Evolutionary conservation across 768 basidiomycete genomes (phyloP).

Genomic region (Boletus fagicola): DNA sequence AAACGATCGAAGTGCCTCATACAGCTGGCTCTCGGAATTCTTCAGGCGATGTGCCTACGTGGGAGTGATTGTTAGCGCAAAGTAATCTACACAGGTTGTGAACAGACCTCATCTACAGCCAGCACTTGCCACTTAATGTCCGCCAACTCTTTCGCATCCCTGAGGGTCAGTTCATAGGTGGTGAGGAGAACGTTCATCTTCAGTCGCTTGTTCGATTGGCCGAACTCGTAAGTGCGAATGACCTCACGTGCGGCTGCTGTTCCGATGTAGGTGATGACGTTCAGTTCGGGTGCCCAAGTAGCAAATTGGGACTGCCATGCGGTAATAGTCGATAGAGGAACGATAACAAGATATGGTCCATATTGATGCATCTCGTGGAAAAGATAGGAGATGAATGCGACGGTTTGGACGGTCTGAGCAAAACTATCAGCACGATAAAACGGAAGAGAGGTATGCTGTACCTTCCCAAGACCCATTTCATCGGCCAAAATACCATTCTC

Average conservation of each 20-base stretch:
- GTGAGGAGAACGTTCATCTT: slow-evolving; percentile 97
- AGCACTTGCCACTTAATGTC: slow-evolving; percentile 98
- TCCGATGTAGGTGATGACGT: slow-evolving; percentile 96
- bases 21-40: slow-evolving; percentile 96
- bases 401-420: slow-evolving; percentile 87
- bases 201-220: slow-evolving; percentile 79
- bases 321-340: slow-evolving; percentile 95
- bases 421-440: slow-evolving; percentile 13
- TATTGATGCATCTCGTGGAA: slow-evolving; percentile 91
- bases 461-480: slow-evolving; percentile 99
- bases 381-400: slow-evolving; percentile 90
- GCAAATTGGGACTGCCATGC: slow-evolving; percentile 97
- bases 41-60: slow-evolving; percentile 91
- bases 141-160: slow-evolving; percentile 84
- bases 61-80: slow-evolving; percentile 15
- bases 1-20: slow-evolving; percentile 90
- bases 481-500: slow-evolving; percentile 98
- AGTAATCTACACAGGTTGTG: not conserved
- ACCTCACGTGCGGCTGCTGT: slow-evolving; percentile 84
- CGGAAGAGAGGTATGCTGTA: slow-evolving; percentile 25
- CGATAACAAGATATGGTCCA: slow-evolving; percentile 96
- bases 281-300: slow-evolving; percentile 93
- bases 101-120: slow-evolving; percentile 87
- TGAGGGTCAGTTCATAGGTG: slow-evolving; percentile 92
- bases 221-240: slow-evolving; percentile 92